Percentiles rank a stretch among this genome's conserved stretches.
phyloP scores from a whole-genome alignment of 1,284 basidiomycete genomes.

The Cryptococcus hybrid region DNA sequence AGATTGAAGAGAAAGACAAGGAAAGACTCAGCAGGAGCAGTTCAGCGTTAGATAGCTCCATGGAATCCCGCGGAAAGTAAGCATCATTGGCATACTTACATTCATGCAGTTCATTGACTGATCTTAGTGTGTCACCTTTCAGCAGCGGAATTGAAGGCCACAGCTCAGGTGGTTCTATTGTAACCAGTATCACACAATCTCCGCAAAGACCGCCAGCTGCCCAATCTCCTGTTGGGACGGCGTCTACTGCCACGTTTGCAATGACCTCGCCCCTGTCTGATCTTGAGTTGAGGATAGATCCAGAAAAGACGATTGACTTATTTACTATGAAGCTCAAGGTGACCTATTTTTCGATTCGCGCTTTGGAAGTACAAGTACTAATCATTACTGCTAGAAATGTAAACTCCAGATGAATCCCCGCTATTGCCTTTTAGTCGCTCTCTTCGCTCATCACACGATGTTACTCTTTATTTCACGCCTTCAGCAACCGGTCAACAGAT shows the following conservation, averaged over 20 bases:
- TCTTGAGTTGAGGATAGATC: constrained; percentile 77
- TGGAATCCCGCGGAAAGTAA: constrained; percentile 20
- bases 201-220: not conserved
- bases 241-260: not conserved
- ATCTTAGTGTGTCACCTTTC: not conserved
- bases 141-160: not conserved
- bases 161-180: not conserved
- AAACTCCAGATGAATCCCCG: constrained; percentile 87
- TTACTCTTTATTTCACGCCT: constrained; percentile 74
- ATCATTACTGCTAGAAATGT: constrained; percentile 63
- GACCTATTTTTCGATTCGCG: not conserved
- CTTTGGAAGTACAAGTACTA: not conserved
- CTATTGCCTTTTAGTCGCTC: constrained; percentile 75
- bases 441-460: constrained; percentile 72
- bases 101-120: not conserved
- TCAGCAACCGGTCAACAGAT: constrained; percentile 70
- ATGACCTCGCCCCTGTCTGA: constrained; percentile 60
- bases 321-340: constrained; percentile 97
- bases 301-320: constrained; percentile 80
- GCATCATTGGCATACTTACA: not conserved
- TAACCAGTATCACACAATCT: not conserved
- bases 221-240: not conserved
- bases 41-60: constrained; percentile 39
- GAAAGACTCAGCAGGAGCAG: constrained; percentile 36
- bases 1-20: constrained; percentile 10